Evolutionary conservation across 2,329 filamentous ascomycete species (phyloP), one percentile per base, ranked within the genome.

Genomic region (Canariomyces notabilis): DNA sequence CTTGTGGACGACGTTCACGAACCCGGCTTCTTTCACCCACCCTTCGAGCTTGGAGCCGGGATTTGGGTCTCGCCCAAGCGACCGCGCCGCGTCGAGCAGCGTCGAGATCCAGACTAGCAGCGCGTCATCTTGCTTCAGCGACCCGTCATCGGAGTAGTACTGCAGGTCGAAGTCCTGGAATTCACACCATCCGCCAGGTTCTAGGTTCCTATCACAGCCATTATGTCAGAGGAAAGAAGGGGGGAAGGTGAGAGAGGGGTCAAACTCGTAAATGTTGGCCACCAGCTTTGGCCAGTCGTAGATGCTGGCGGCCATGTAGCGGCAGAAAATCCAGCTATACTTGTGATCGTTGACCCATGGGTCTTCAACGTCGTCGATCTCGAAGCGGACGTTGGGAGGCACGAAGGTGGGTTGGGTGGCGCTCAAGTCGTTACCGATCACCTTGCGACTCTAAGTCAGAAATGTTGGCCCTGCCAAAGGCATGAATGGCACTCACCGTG

Each of bases 291-390:
- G 59, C 59, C 59, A 65, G 56, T 67, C 59, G 6, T 53, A 47
- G 46, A 70, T 65, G 21, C 59, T 57, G 16, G 58, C 61, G 2
- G 59, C 49, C 54, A 69, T 61, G 49, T 63, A 66, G 0, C 68
- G 62, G 7, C 62, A 59, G 42, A 70, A 67, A 44, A 70, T 66
- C 41, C 57, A 68, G 51, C 65, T 61, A 20, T 63, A 66, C 1
- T 21, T 52, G 8, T 31, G 6, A 29, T 26, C 53, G 36, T 47
- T 53, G 0, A 53, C 37, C 62, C 62, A 64, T 1, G 44, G 34
- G 32, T 50, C 60, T 46, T 68, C 65, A 1, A 63, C 47, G 34
- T 68, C 65, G 40, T 67, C 66, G 22, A 68, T 57, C 31, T 65
- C 61, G 40, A 67, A 68, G 35, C 59, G 61, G 46, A 66, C 58